Evolutionary conservation across 1,139 yeast genomes (phyloP).

Genomic region (Geotrichum fermentans): DNA sequence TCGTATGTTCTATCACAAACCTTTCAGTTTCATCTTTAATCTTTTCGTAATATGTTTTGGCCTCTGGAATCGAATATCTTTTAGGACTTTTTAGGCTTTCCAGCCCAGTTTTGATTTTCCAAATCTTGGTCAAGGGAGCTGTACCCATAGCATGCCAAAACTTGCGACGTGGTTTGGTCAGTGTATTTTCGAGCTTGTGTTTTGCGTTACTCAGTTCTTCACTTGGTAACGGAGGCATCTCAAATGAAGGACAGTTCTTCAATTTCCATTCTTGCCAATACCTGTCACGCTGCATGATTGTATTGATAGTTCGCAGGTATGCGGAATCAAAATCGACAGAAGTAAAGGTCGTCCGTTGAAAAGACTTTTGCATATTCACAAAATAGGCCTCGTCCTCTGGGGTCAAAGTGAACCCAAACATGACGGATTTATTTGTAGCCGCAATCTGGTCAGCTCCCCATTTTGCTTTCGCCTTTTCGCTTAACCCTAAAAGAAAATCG

Average conservation of each 20-base stretch:
- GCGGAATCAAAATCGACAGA: slow-evolving; percentile 25
- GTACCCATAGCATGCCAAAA: slow-evolving; percentile 38
- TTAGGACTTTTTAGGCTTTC: slow-evolving; percentile 23
- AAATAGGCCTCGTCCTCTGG: slow-evolving; percentile 27
- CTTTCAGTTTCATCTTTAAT: slow-evolving; percentile 17
- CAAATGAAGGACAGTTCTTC: slow-evolving; percentile 35
- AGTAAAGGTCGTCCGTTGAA: slow-evolving; percentile 16
- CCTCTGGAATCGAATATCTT: slow-evolving; percentile 23
- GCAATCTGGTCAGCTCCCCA: slow-evolving; percentile 22
- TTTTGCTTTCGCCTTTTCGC: slow-evolving; percentile 20
- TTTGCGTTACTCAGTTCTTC: slow-evolving; percentile 16
- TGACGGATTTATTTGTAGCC: slow-evolving; percentile 31
- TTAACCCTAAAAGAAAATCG: slow-evolving; percentile 32
- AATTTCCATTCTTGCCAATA: slow-evolving; percentile 40
- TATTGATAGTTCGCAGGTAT: slow-evolving; percentile 26
- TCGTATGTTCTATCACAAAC: slow-evolving; percentile 13
- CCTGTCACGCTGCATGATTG: slow-evolving; percentile 30
- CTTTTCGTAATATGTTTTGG: slow-evolving; percentile 26
- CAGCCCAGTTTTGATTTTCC: slow-evolving; percentile 34
- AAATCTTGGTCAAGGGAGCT: slow-evolving; percentile 34
- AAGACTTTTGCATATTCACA: slow-evolving; percentile 20
- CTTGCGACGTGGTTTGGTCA: slow-evolving; percentile 28
- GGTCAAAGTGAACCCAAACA: slow-evolving; percentile 27
- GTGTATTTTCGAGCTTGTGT: slow-evolving; percentile 20
- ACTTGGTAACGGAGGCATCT: slow-evolving; percentile 23